Evolutionary conservation across 306 rosid species (phyloP).

Genomic region (Fagus sylvatica): DNA sequence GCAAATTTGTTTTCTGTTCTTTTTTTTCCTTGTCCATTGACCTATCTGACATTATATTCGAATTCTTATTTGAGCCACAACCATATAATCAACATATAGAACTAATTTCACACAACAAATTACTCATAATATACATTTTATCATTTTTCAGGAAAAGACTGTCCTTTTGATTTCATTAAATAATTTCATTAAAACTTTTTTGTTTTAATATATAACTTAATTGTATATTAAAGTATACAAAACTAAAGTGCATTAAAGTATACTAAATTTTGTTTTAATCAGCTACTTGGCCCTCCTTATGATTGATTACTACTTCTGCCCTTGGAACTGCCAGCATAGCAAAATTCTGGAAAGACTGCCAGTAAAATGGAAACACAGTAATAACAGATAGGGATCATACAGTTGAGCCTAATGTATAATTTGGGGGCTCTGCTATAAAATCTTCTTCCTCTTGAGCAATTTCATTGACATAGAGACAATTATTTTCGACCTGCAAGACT

Average conservation of each 20-base stretch:
- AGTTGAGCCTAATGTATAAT: slow-evolving; percentile 43
- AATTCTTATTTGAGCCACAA: not conserved
- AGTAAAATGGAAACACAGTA: slow-evolving; percentile 12
- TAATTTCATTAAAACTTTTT: not conserved
- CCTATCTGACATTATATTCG: not conserved
- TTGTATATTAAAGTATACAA: not conserved
- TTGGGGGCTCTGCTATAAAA: slow-evolving; percentile 57
- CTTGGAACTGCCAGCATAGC: not conserved
- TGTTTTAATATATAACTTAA: not conserved
- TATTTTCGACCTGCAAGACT: slow-evolving; percentile 52
- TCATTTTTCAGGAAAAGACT: not conserved
- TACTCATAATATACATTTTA: not conserved
- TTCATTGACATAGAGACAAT: slow-evolving; percentile 75
- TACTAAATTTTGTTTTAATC: not conserved
- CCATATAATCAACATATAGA: not conserved
- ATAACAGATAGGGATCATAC: slow-evolving; percentile 40
- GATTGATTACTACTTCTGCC: not conserved
- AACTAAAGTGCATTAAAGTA: not conserved
- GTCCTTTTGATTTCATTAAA: too few species aligned
- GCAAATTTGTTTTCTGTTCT: not conserved
- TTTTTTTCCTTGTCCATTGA: not conserved
- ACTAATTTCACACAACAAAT: not conserved
- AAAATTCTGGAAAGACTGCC: slow-evolving; percentile 9
- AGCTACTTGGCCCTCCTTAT: not conserved
- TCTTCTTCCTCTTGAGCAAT: slow-evolving; percentile 63